Base-by-base conservation (phyloP, 1,284 basidiomycete genomes). In the Sanghuangporus baumii region DNA sequence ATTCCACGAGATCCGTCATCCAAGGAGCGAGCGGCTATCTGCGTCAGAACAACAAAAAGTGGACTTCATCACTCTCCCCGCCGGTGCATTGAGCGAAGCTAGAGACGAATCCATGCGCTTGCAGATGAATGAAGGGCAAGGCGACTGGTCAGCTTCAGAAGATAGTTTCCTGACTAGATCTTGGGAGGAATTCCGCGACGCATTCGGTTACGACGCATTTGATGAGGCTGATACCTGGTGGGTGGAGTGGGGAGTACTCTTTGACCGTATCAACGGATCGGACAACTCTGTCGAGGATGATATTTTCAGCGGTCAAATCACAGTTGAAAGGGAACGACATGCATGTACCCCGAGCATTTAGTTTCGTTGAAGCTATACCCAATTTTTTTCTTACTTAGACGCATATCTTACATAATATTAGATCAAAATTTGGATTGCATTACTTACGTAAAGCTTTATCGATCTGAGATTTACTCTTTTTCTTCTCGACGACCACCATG, bases 1-100 rank as follows among this genome's bases (percentile, higher is more conserved):
- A 0, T 77, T 81, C 64, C 78, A 83, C 65, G 81, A 84, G 59
- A 71, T 86, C 11, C 77, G 79, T 3, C 73, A 75, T 59, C 67
- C 66, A 11, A 73, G 80, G 6, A 75, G 76, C 59, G 66, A 71
- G n/a, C 69, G 72, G 48, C 74, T 80, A 5, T 37, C 7, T 18
- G 34, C 41, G 12, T 40, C 51, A 9, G 59, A 61, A 6, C 38
- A 55, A 34, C 37, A 61, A 14, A 55, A 55, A 55, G 40, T 52
- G 31, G 59, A 31, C 18, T 55, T 55, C 16, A 36, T 55, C 16
- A 11, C 51, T 5, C 20, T 61, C n/a, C 59, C 59, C 12, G 9
- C 51, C 9, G 65, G 78, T 59, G 69, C 76, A 41, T 66, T 69
- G 40, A 77, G 79, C 47, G 70, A 74, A 46, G 67, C 66, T 52